Base-by-base conservation (phyloP, 805 yeast species). In the Candida gorgasii region DNA sequence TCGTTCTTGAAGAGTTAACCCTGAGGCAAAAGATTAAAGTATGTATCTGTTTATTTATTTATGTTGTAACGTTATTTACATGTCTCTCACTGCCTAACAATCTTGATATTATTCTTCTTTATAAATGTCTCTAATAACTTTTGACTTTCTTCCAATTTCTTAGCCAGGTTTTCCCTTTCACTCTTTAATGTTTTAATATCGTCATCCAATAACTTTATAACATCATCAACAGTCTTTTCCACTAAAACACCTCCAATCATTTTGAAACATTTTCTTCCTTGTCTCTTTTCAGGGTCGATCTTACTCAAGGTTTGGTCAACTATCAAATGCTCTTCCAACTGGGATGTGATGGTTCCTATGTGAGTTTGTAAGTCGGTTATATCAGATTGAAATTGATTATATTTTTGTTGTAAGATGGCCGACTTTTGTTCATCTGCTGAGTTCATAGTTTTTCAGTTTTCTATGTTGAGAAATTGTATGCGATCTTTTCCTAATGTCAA, bases 191-290 rank as follows among this genome's bases (percentile, higher is more conserved):
- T 47, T 31, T 58, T 58, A 14, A 57, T 47, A 39, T 60, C 65
- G 13, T 44, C 48, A 33, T 51, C 46, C 36, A 62, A 53, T 14
- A 61, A 48, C 45, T 56, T 52, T 18, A 75, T 63, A 3, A 90
- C 93, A 30, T 86, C 89, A n/a, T 75, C 82, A 4, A 89, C 93
- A 3, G 82, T 75, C 50, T 86, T 83, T 57, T 89, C 95, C 13
- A 90, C 86, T 23, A 92, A 72, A 3, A 90, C 96, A 8, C 96
- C 95, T 18, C 97, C 97, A 23, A 92, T 78, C 97, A 93, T 89
- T 55, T 95, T 80, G 66, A 81, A 89, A 57, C 97, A 89, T 58
- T 83, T 82, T 47, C 99, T 78, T 34, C 75, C 80, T 2, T 52
- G 42, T 44, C 73, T 58, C 24, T 61, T 48, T 18, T 55, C 61